Conservation (phyloP, 139 green algal species). For the Pleodorina starrii region DNA sequence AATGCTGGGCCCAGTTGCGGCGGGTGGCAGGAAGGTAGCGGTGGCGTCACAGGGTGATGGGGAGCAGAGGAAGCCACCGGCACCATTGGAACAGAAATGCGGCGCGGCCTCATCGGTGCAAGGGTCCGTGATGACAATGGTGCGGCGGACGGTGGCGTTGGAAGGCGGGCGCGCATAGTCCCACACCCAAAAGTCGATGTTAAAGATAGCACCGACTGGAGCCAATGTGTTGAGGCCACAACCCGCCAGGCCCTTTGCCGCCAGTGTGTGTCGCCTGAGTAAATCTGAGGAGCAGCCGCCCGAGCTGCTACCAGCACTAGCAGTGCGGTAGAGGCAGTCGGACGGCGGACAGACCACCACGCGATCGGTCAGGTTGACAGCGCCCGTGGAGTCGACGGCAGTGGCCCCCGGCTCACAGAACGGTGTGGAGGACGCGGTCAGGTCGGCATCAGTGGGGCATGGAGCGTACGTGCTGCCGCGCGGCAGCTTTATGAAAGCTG, state of each 20-base stretch:
- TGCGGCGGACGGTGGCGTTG: conserved; percentile 49
- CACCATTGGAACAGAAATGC: conserved; percentile 37
- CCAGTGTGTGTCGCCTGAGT: conserved; percentile 53
- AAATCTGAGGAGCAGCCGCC: conserved; percentile 49
- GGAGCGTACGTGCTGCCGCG: conserved; percentile 24
- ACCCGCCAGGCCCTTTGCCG: conserved; percentile 58
- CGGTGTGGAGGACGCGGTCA: neutral
- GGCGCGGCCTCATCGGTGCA: conserved; percentile 13
- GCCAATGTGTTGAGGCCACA: conserved; percentile 60
- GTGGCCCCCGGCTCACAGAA: conserved; percentile 64
- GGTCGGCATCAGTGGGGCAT: conserved; percentile 2
- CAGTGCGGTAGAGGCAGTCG: conserved; percentile 26
- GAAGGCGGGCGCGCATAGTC: conserved; percentile 50
- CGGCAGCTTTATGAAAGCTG: conserved; percentile 14
- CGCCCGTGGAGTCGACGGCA: conserved; percentile 31
- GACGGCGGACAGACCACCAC: conserved; percentile 67
- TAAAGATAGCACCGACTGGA: conserved; percentile 56
- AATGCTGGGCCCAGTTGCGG: neutral
- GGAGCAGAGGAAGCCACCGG: conserved; percentile 34
- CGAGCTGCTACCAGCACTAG: neutral
- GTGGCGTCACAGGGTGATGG: conserved; percentile 5
- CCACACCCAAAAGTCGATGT: conserved; percentile 69
- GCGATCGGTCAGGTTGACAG: conserved; percentile 46
- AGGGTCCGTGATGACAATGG: conserved; percentile 37
- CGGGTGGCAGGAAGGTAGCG: neutral